Evolutionary conservation across 495 filamentous ascomycete species (phyloP), one percentile per base, ranked within the genome.

Genomic region (Lasiosphaeria miniovina): DNA sequence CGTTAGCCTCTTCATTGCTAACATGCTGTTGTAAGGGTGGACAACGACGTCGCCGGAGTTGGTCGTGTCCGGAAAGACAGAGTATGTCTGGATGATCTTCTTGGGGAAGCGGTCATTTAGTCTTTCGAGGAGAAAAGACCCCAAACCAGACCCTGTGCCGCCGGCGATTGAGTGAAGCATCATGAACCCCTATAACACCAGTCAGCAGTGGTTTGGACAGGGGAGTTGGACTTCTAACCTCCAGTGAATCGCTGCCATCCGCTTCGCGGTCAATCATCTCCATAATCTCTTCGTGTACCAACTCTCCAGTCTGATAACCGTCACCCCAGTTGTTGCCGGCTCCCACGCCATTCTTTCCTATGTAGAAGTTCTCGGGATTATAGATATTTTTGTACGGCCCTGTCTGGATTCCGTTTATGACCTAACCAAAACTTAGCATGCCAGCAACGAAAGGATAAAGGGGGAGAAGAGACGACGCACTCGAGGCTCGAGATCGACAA

Each of bases 231-330:
- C 6, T 35, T 3, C 1, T 36, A 41, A 46, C 43, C 80, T 98
- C 94, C 31, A 98, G 79, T 40, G 92, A 96, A 71, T 98, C 94
- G 75, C 93, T 97, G 24, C 94, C 94, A 74, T 98, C 94, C 15
- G 94, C 94, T 73, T 98, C 94, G 57, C 94, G 88, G 73, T 98
- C 95, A 65, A 98, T 97, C 93, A 98, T 98, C 72, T 98, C 94
- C 80, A 98, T 90, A 56, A 98, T 90, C 71, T 98, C 94, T 69
- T 98, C 94, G 63, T 96, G 90, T 17, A 98, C 91, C 35, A 78
- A 78, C 70, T 96, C 92, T 61, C 92, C 94, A n/a, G 88, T 88
- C 48, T 91, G 84, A 76, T 98, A 98, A 15, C 94, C 94, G 63
- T 93, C 87, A 59, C 90, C 94, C 94, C 94, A 98, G 72, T 97